phyloP scores from a whole-genome alignment of 2,329 filamentous ascomycete genomes.

The Phaeosphaeriaceae sp. region DNA sequence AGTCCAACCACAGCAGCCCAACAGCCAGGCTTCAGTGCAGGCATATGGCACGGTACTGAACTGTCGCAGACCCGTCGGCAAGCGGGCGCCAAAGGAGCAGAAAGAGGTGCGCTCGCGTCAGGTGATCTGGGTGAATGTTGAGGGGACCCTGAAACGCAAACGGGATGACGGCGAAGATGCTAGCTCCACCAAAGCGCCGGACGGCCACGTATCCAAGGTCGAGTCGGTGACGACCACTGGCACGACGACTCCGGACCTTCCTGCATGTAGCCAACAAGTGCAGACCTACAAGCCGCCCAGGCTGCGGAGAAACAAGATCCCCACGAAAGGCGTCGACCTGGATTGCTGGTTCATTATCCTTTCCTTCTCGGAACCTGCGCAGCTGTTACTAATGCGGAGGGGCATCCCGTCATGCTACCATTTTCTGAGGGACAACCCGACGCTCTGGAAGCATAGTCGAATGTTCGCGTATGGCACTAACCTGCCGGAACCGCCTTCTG shows the following conservation, averaged over 20 bases:
- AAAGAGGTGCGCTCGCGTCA: conserved; percentile 40
- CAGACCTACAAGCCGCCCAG: conserved; percentile 35
- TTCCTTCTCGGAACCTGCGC: conserved; percentile 42
- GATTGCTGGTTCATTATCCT: conserved; percentile 48
- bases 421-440: conserved; percentile 43
- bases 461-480: conserved; percentile 41
- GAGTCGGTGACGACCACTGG: conserved; percentile 9
- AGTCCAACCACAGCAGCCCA: conserved; percentile 46
- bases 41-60: conserved; percentile 45
- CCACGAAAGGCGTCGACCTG: conserved; percentile 37
- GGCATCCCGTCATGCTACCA: conserved; percentile 46
- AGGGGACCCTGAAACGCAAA: conserved; percentile 37
- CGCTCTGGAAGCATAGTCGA: conserved; percentile 48
- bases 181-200: conserved; percentile 4
- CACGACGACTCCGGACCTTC: conserved; percentile 11
- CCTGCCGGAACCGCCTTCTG: conserved; percentile 44
- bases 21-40: conserved; percentile 31
- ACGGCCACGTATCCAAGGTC: conserved; percentile 5
- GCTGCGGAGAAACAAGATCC: conserved; percentile 34
- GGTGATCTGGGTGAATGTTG: conserved; percentile 37
- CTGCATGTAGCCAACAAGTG: conserved; percentile 26
- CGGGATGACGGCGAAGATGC: conserved; percentile 18
- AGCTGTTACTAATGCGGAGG: conserved; percentile 43
- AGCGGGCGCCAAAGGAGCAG: conserved; percentile 27
- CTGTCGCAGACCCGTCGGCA: conserved; percentile 40